Base-by-base conservation (phyloP, 306 rosid species). In the Fagus crenata region DNA sequence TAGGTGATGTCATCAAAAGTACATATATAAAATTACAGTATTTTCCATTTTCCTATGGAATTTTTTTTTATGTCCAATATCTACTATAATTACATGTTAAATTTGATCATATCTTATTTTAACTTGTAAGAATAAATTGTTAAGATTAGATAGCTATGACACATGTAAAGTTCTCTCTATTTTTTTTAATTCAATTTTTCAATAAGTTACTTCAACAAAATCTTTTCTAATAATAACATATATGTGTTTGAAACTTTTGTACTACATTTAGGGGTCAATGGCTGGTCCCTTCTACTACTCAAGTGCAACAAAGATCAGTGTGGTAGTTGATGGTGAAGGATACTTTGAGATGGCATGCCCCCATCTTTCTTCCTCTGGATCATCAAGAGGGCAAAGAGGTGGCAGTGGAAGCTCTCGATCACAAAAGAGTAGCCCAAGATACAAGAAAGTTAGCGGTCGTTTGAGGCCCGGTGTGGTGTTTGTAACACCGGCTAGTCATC, bases 341-440 rank as follows among this genome's bases (percentile, higher is more conserved):
- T 11, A n/a, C n/a, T 35, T 90, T 43, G 88, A 92, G 81, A 88
- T 90, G 85, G 88, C 83, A 32, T 88, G 90, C 11, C 97, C 93
- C 8, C 89, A 92, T 58, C 1, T 82, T 1, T 39, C 87, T 9
- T 78, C 86, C 64, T 35, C 74, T 37, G 70, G 64, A 2, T 74
- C 84, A 2, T 74, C 84, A 41, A 39, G 60, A 18, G 42, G 49
- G 7, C 53, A 73, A 1, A 40, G 36, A 28, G 22, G 14, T 2
- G 43, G 28, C 1, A 41, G n/a, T 18, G 60, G 71, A 40, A 0
- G 56, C 40, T 8, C 54, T 11, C 6, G 39, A 5, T 17, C 41
- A 39, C 33, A n/a, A 40, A 74, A n/a, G 67, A 76, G 78, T 42
- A 77, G 87, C 56, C 63, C 31, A 3, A 67, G 68, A 1, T 86